Conservation (phyloP, 805 yeast genomes). For the Candida sphagnicola region DNA sequence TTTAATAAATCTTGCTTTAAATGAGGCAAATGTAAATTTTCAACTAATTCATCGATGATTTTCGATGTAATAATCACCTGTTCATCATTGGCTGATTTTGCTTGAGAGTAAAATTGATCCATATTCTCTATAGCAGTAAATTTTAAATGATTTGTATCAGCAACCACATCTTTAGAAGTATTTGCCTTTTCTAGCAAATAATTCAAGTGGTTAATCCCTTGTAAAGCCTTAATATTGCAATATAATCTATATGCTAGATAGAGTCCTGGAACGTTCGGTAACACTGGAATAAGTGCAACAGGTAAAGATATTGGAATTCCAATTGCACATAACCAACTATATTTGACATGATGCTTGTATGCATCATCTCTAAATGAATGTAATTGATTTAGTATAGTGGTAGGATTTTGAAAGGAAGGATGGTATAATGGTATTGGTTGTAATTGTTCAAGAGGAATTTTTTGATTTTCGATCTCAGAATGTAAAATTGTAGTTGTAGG, state of each 20-base stretch:
- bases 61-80: conserved; percentile 42
- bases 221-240: conserved; percentile 75
- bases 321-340: conserved; percentile 48
- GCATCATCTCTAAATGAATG: conserved; percentile 40
- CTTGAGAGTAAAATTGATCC: conserved; percentile 15
- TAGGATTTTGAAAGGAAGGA: conserved; percentile 30
- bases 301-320: conserved; percentile 80
- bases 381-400: conserved; percentile 36
- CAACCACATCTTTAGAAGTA: conserved; percentile 5
- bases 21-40: conserved; percentile 42
- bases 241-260: conserved; percentile 77
- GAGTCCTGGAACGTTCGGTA: conserved; percentile 92
- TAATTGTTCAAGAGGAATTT: conserved; percentile 25
- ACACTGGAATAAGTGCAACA: conserved; percentile 72
- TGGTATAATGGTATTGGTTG: conserved; percentile 40
- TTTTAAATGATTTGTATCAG: conserved; percentile 19
- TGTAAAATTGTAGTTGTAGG: conserved; percentile 16
- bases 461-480: conserved; percentile 20
- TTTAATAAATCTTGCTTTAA: conserved; percentile 41
- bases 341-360: conserved; percentile 50
- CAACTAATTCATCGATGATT: conserved; percentile 43
- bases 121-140: conserved; percentile 13
- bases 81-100: conserved; percentile 17
- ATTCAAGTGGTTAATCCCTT: conserved; percentile 68
- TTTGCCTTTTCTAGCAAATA: conserved; percentile 41